phyloP scores from a whole-genome alignment of 768 basidiomycete species.

The Boletus insuetus region DNA sequence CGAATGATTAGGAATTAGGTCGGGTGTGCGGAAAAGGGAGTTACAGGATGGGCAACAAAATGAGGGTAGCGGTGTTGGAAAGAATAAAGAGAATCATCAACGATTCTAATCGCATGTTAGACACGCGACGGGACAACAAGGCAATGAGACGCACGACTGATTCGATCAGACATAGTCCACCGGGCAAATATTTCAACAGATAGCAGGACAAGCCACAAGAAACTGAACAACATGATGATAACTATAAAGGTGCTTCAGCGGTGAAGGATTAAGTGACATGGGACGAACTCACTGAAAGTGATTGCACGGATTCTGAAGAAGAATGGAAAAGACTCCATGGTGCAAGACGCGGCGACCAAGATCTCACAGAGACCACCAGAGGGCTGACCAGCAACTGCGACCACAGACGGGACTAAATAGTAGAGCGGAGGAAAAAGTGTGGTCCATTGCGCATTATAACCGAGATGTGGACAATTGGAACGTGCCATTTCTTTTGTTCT shows the following conservation, averaged over 20 bases:
- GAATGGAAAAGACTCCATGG: constrained; percentile 30
- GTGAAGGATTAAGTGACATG: not conserved
- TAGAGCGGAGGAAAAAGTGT: not conserved
- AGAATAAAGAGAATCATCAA: constrained; percentile 46
- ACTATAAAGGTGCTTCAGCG: constrained; percentile 29
- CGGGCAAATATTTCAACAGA: constrained; percentile 45
- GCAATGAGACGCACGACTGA: constrained; percentile 41
- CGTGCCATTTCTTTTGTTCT: constrained; percentile 20
- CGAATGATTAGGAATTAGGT: not conserved
- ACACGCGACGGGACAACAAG: not conserved
- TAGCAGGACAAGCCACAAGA: constrained; percentile 49
- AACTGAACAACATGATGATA: constrained; percentile 40
- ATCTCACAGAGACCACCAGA: constrained; percentile 22
- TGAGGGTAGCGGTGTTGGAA: constrained; percentile 37
- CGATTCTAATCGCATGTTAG: constrained; percentile 20
- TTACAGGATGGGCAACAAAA: constrained; percentile 44
- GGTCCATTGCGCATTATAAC: constrained; percentile 3
- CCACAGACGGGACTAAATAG: constrained; percentile 12
- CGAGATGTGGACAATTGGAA: constrained; percentile 16
- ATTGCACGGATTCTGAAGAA: constrained; percentile 31
- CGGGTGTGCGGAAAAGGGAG: constrained; percentile 16
- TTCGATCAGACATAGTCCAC: constrained; percentile 43
- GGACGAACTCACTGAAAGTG: constrained; percentile 27
- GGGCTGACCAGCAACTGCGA: constrained; percentile 20
- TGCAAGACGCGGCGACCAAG: not conserved